Evolutionary conservation across 345 rosid genomes (phyloP).

Genomic region (Pistacia atlantica): DNA sequence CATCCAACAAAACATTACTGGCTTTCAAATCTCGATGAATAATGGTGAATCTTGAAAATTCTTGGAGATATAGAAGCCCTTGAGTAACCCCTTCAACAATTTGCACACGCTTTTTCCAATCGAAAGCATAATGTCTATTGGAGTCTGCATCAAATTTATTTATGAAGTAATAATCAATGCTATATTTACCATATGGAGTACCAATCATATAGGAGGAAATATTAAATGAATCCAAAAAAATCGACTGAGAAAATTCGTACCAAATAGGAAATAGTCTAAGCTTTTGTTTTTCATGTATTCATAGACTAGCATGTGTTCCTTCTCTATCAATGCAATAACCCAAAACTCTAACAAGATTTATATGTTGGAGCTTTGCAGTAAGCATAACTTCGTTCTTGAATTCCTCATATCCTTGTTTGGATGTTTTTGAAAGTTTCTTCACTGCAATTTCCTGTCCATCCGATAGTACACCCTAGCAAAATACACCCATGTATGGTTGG

Average conservation of each 20-base stretch:
- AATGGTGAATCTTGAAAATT: constrained; percentile 25
- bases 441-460: constrained; percentile 41
- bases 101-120: constrained; percentile 14
- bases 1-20: constrained; percentile 33
- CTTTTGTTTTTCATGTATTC: constrained; percentile 45
- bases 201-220: too few species aligned
- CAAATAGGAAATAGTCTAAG: constrained; percentile 39
- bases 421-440: constrained; percentile 44
- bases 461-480: constrained; percentile 32
- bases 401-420: constrained; percentile 44
- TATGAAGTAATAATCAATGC: too few species aligned
- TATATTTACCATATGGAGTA: too few species aligned
- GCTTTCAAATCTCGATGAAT: constrained; percentile 16
- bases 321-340: constrained; percentile 39
- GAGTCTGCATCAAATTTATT: background rate
- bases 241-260: constrained; percentile 1
- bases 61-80: constrained; percentile 39
- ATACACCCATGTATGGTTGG: background rate
- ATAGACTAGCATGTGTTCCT: constrained; percentile 46
- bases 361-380: constrained; percentile 46
- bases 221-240: background rate
- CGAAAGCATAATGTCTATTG: background rate
- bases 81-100: constrained; percentile 30
- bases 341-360: constrained; percentile 37
- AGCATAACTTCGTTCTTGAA: constrained; percentile 43